A percentile compares a stretch with the other conserved stretches of the same genome.
These are phyloP conservation scores for Pestalotiopsis fici DNA, from an alignment of 2,329 filamentous ascomycete genomes.

Conservation along the genomic window DNA sequence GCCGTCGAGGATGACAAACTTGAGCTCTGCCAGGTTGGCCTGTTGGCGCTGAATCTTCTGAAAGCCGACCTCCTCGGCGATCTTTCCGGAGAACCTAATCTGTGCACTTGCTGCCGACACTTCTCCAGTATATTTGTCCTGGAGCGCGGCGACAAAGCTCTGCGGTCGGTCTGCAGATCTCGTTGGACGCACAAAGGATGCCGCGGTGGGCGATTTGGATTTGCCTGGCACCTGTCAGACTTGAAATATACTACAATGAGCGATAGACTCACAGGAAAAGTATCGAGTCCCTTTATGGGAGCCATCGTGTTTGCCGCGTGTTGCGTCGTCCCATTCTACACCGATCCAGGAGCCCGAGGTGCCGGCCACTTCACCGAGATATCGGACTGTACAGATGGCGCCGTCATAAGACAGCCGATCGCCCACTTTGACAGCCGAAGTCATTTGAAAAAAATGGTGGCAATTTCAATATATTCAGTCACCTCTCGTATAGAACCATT, in stretches of 20 bases:
- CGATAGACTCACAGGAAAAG: conserved; percentile 68
- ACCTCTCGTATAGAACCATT: background rate
- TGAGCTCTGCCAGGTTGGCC: conserved; percentile 75
- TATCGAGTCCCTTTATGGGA: conserved; percentile 77
- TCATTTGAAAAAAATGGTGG: background rate
- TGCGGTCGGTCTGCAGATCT: conserved; percentile 67
- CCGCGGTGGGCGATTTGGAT: conserved; percentile 67
- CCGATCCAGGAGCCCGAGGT: conserved; percentile 84
- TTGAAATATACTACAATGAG: background rate
- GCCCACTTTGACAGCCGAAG: conserved; percentile 50
- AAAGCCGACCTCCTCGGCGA: conserved; percentile 92
- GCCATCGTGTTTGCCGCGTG: conserved; percentile 87
- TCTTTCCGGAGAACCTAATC: conserved; percentile 75
- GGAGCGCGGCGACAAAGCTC: conserved; percentile 78
- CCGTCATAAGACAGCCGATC: conserved; percentile 81
- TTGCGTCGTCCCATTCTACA: conserved; percentile 92
- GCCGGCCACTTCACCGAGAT: conserved; percentile 74
- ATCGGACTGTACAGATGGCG: conserved; percentile 81
- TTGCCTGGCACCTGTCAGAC: conserved; percentile 43
- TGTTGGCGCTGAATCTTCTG: conserved; percentile 86
- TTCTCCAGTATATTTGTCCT: conserved; percentile 79
- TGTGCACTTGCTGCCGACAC: conserved; percentile 44
- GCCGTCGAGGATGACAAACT: conserved; percentile 80
- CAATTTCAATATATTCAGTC: background rate
- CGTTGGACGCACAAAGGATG: conserved; percentile 83